Conservation (phyloP, 768 basidiomycete genomes). For the Podaxis pistillaris region DNA sequence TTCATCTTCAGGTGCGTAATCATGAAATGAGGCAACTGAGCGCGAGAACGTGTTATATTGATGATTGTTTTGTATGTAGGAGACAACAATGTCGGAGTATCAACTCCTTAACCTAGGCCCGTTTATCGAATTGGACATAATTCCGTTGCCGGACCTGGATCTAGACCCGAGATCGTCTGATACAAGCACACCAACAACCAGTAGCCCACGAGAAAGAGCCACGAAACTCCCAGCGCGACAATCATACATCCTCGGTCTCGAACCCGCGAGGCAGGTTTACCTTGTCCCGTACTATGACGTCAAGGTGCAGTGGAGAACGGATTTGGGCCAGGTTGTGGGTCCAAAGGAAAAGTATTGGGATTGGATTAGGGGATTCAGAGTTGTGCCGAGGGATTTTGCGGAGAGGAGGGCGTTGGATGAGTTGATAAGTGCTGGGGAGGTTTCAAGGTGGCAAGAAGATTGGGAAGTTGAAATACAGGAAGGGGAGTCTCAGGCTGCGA, state of each 20-base stretch:
- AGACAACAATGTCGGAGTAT: not conserved
- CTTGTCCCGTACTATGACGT: not conserved
- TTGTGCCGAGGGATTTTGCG: not conserved
- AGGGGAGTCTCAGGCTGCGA: no score
- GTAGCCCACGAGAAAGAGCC: not conserved
- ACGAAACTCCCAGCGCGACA: not conserved
- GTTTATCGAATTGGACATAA: not conserved
- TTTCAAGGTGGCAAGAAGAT: not conserved
- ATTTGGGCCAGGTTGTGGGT: not conserved
- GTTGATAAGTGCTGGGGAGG: not conserved
- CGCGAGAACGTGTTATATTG: not conserved
- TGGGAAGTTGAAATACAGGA: not conserved
- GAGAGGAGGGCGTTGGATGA: not conserved
- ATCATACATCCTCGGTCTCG: constrained; percentile 5
- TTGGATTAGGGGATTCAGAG: constrained; percentile 1
- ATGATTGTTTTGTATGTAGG: not conserved
- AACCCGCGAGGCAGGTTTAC: not conserved
- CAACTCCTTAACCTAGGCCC: not conserved
- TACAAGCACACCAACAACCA: not conserved
- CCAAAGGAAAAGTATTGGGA: constrained; percentile 2
- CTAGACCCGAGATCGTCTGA: not conserved
- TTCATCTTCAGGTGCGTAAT: constrained; percentile 1
- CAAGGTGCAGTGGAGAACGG: constrained; percentile 4
- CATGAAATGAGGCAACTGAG: not conserved
- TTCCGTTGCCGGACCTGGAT: not conserved